phyloP scores from a whole-genome alignment of 192 early-diverging fungal species.

The Backusella australiensis region DNA sequence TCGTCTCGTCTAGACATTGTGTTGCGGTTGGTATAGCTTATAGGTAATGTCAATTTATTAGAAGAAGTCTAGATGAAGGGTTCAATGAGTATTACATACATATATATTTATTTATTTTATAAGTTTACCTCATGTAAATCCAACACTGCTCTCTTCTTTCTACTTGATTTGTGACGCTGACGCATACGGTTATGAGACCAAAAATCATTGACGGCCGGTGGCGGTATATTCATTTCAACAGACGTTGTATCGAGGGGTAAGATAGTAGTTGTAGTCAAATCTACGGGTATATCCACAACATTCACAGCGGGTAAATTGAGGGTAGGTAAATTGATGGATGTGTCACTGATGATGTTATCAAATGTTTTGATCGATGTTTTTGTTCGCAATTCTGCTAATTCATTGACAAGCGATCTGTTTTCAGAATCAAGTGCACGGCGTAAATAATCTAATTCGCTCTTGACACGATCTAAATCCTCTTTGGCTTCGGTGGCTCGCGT shows the following conservation, averaged over 20 bases:
- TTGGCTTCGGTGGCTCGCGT: conserved; percentile 27
- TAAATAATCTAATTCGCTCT: neutral
- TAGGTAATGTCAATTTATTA: neutral
- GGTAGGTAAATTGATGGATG: neutral
- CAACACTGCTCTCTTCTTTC: conserved; percentile 9
- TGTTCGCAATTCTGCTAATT: conserved; percentile 26
- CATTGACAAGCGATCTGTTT: conserved; percentile 26
- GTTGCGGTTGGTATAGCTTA: neutral
- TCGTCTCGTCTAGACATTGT: conserved; percentile 26
- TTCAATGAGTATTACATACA: neutral
- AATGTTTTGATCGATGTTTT: neutral
- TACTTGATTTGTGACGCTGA: conserved; percentile 8
- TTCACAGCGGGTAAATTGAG: conserved; percentile 1
- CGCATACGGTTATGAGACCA: conserved; percentile 25
- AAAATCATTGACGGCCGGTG: conserved; percentile 14
- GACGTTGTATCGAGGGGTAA: neutral
- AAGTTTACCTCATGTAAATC: conserved; percentile 20
- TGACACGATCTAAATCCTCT: conserved; percentile 25
- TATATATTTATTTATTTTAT: neutral
- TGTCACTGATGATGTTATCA: neutral
- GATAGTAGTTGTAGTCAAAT: neutral
- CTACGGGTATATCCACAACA: conserved; percentile 7
- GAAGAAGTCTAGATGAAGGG: neutral
- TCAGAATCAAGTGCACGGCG: conserved; percentile 26
- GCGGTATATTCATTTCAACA: conserved; percentile 19